These are phyloP conservation scores for Penicillium mononematosum DNA, from an alignment of 495 filamentous ascomycete genomes.

Conservation along the genomic window DNA sequence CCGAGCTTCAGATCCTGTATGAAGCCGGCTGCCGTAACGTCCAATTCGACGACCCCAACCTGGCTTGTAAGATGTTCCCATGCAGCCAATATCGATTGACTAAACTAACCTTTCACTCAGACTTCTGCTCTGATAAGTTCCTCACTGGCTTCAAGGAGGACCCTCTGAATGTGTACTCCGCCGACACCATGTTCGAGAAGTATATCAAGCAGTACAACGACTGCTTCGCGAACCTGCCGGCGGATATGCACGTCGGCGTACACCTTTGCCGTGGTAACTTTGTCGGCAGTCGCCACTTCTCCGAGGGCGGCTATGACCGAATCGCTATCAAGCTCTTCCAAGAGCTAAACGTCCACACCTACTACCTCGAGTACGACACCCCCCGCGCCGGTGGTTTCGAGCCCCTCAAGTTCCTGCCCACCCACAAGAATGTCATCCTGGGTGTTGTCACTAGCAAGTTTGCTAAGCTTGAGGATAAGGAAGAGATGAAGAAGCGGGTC, in stretches of 20 bases:
- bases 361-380: constrained; percentile 84
- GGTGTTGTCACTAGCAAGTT: constrained; percentile 75
- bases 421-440: constrained; percentile 72
- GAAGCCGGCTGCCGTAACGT: constrained; percentile 67
- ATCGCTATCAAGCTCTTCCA: constrained; percentile 80
- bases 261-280: constrained; percentile 84
- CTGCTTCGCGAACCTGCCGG: constrained; percentile 59
- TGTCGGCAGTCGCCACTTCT: constrained; percentile 73
- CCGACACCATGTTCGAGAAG: constrained; percentile 66
- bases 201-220: constrained; percentile 80
- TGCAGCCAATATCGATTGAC: background rate
- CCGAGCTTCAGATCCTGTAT: constrained; percentile 65
- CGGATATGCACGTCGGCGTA: constrained; percentile 73
- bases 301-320: constrained; percentile 75
- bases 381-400: constrained; percentile 74
- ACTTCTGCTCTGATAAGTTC: constrained; percentile 79
- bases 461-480: constrained; percentile 69
- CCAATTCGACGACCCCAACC: constrained; percentile 73
- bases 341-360: constrained; percentile 71
- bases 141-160: constrained; percentile 63
- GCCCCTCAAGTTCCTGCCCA: constrained; percentile 69
- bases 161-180: constrained; percentile 52
- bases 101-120: constrained; percentile 20
- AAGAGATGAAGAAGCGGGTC: constrained; percentile 67
- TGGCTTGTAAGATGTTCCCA: constrained; percentile 58